phyloP scores from a whole-genome alignment of 1,284 basidiomycete species.

The Ceratobasidium sp. region DNA sequence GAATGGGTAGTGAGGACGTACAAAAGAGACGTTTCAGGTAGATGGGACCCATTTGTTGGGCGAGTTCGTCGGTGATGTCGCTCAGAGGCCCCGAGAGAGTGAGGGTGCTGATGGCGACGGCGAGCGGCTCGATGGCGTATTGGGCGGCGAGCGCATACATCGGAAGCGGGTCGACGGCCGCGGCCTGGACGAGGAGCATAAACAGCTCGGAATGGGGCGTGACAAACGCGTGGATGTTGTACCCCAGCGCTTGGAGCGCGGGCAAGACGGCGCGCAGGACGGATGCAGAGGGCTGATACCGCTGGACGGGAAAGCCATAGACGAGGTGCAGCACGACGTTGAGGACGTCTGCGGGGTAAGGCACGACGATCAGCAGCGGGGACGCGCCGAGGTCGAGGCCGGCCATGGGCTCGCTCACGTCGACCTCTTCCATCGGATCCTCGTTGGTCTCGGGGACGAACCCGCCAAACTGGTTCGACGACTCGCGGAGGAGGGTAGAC shows the following conservation, averaged over 20 bases:
- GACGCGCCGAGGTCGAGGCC: constrained; percentile 21
- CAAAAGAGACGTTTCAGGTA: constrained; percentile 45
- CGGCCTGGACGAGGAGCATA: constrained; percentile 38
- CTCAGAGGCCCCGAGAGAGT: constrained; percentile 37
- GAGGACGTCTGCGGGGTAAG: constrained; percentile 42
- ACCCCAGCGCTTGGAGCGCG: constrained; percentile 28
- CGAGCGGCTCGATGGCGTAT: constrained; percentile 39
- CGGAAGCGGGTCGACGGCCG: constrained; percentile 22
- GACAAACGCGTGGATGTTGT: constrained; percentile 28
- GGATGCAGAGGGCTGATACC: constrained; percentile 17
- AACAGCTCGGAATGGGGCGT: constrained; percentile 40
- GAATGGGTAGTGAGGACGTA: constrained; percentile 6
- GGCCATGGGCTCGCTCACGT: constrained; percentile 29
- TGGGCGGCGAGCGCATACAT: constrained; percentile 46
- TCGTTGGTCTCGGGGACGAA: not conserved
- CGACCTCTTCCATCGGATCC: constrained; percentile 15
- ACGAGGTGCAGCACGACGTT: constrained; percentile 47
- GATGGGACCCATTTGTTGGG: constrained; percentile 44
- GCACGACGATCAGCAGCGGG: constrained; percentile 20
- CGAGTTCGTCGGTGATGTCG: constrained; percentile 44
- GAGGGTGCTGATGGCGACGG: constrained; percentile 39
- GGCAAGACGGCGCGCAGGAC: constrained; percentile 34
- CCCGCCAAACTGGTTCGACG: constrained; percentile 22
- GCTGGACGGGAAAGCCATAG: constrained; percentile 39
- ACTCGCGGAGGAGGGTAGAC: constrained; percentile 19